Evolutionary conservation across 306 rosid genomes (phyloP).

Genomic region (Cicer cuneatum): DNA sequence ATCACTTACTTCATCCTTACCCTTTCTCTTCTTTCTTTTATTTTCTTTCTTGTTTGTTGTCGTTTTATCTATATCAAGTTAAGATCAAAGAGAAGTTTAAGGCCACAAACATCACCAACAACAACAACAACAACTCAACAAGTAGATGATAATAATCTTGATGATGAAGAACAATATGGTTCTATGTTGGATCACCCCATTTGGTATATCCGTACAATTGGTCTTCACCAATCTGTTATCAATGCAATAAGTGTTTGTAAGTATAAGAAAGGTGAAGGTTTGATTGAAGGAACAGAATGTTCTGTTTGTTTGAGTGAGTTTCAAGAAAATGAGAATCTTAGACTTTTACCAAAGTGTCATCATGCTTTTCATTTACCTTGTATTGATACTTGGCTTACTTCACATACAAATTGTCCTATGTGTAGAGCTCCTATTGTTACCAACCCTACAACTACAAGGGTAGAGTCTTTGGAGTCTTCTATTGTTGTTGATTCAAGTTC

Average conservation of each 20-base stretch:
- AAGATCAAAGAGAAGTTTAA: constrained; percentile 13
- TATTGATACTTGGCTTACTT: constrained; percentile 91
- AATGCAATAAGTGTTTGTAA: constrained; percentile 62
- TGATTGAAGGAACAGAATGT: constrained; percentile 84
- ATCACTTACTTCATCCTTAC: constrained; percentile 27
- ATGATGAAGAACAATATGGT: constrained; percentile 71
- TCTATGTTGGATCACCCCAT: constrained; percentile 73
- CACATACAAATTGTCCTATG: constrained; percentile 86
- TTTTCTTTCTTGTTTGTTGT: constrained; percentile 50
- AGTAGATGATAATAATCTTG: constrained; percentile 49
- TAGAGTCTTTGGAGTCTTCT: constrained; percentile 43
- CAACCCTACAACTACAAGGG: background rate
- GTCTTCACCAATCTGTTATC: constrained; percentile 67
- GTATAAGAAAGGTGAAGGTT: constrained; percentile 73
- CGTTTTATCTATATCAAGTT: constrained; percentile 48
- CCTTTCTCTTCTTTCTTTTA: constrained; percentile 39
- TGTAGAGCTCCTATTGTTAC: constrained; percentile 77
- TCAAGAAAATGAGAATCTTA: constrained; percentile 66
- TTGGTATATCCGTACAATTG: constrained; percentile 85
- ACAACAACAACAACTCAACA: background rate
- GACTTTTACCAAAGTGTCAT: constrained; percentile 82
- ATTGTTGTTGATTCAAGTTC: constrained; percentile 31
- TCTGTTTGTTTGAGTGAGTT: constrained; percentile 86
- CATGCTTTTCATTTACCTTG: constrained; percentile 90
- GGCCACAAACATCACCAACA: background rate